Evolutionary conservation across 345 rosid species (phyloP), one percentile per base, ranked within the genome.

Genomic region (Eucalyptus brandiana): DNA sequence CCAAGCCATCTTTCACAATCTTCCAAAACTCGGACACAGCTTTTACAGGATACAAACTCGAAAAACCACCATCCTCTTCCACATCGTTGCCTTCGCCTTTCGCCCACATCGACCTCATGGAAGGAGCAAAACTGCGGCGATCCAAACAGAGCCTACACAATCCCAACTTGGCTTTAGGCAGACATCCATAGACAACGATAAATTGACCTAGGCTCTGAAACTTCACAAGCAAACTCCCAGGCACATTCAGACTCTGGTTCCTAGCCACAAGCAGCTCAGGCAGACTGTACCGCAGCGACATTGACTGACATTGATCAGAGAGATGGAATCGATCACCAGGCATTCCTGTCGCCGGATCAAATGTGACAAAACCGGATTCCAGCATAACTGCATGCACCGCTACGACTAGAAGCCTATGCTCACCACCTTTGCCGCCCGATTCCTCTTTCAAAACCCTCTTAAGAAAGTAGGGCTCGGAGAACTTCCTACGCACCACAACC

Each of bases 381-480:
- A 94, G 87, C 87, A 97, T 91, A 30, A 96, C 94, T 2, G 97
- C 96, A 50, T 95, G 99, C 88, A 95, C 92, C 4, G 97, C 95
- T 50, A 92, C 13, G 62, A 92, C 93, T 86, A 96, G 81, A 24
- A 90, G 92, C 92, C 92, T 93, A 50, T 90, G 93, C 37, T 90
- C 90, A 48, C 91, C 86, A 26, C 91, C 87, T n/a, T 86, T 89
- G 80, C 91, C 92, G 53, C 91, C 93, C 86, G 93, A 89, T 89
- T 94, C 95, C 87, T 93, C 94, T 83, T 91, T 90, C 86, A 96
- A 87, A 30, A 95, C 90, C 87, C 93, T 93, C 93, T 93, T 94
- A 90, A 94, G 91, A 87, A 95, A 95, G 93, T 89, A 93, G 3
- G 96, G 96, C 93, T 92, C 96, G 28, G 93, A 91, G 65, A 91